Evolutionary conservation across 1,284 basidiomycete species (phyloP).

Genomic region (Psilocybe mexicana): DNA sequence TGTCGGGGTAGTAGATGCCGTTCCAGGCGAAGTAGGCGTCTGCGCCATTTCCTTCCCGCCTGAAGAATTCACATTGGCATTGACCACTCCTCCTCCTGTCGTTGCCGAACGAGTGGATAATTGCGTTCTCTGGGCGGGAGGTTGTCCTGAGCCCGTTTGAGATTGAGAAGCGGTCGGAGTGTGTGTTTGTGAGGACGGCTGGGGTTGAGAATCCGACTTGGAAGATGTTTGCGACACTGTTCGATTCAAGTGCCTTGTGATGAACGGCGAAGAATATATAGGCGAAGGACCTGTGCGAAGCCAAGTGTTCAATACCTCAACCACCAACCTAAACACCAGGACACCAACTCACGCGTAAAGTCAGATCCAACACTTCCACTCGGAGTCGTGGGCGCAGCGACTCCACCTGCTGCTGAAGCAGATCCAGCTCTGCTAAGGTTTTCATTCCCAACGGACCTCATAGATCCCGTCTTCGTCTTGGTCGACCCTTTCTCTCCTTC

Average conservation of each 20-base stretch:
- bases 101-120: slow-evolving; percentile 1
- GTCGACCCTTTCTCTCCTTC: slow-evolving; percentile 18
- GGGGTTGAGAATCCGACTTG: slow-evolving; percentile 41
- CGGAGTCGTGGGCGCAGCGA: slow-evolving; percentile 26
- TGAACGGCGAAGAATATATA: slow-evolving; percentile 46
- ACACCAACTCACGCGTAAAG: slow-evolving; percentile 35
- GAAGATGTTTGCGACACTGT: slow-evolving; percentile 58
- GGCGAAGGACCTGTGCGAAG: slow-evolving; percentile 38
- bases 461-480: slow-evolving; percentile 15
- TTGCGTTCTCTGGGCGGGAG: neutral
- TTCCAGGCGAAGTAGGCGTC: slow-evolving; percentile 19
- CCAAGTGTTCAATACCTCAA: neutral
- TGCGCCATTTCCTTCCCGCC: slow-evolving; percentile 10
- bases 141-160: slow-evolving; percentile 1
- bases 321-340: neutral
- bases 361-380: slow-evolving; percentile 37
- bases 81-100: neutral
- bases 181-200: slow-evolving; percentile 27
- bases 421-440: slow-evolving; percentile 21
- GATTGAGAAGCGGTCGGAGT: neutral
- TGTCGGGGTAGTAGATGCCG: slow-evolving; percentile 14
- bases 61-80: neutral
- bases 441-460: slow-evolving; percentile 13
- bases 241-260: slow-evolving; percentile 55
- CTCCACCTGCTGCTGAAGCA: slow-evolving; percentile 16